A percentile compares a stretch with the other conserved stretches of the same genome.
phyloP scores from a whole-genome alignment of 345 rosid genomes.

The Citrus medica region DNA sequence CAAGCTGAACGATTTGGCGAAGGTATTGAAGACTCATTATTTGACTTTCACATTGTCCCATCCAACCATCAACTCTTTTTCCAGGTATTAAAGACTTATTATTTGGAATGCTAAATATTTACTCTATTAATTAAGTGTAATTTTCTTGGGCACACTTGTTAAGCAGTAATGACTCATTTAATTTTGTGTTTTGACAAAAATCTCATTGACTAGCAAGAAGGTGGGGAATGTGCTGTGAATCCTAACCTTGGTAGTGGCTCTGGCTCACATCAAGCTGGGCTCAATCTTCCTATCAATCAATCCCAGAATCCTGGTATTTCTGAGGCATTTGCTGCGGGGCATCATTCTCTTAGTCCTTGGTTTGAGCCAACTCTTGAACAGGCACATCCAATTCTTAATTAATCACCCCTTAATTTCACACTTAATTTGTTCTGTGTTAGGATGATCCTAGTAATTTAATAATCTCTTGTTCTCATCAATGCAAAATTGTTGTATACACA shows the following conservation, averaged over 20 bases:
- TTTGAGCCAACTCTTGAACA: constrained; percentile 14
- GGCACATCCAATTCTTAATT: constrained; percentile 13
- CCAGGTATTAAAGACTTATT: constrained; percentile 8
- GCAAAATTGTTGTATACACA: neutral
- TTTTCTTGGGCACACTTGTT: neutral
- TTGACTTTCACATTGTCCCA: neutral
- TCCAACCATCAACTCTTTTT: neutral
- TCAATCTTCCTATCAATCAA: neutral
- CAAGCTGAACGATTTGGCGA: too few relatives aligned
- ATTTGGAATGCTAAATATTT: too few relatives aligned
- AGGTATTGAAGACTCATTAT: too few relatives aligned
- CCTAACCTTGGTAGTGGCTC: neutral
- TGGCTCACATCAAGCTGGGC: neutral
- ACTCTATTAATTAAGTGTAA: neutral
- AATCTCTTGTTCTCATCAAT: neutral
- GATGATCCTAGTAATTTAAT: neutral
- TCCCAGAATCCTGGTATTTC: constrained; percentile 6
- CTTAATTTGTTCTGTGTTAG: neutral
- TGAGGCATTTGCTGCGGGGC: neutral
- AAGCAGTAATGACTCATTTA: neutral
- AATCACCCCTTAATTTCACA: neutral
- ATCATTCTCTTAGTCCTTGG: neutral
- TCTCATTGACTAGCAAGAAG: constrained; percentile 12
- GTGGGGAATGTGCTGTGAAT: neutral
- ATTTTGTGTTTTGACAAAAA: neutral